Base-by-base conservation (phyloP, 202 grass and related monocot genomes). In the Musa balbisiana region DNA sequence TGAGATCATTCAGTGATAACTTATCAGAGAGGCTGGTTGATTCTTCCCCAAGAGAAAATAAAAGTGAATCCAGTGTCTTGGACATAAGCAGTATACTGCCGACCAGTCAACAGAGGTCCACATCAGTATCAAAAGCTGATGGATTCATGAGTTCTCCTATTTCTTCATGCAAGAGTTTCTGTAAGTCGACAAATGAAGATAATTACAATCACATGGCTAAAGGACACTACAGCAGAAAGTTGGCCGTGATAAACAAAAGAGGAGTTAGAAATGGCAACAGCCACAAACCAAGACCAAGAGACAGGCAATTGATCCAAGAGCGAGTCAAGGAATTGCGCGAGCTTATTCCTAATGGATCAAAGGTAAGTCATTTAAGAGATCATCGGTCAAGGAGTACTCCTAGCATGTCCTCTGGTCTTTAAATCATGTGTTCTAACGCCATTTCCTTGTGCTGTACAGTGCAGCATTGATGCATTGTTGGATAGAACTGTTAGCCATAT, bases 221-320 rank as follows among this genome's bases (percentile, higher is more conserved):
- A 80, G 50, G 71, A 71, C 9, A 19, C 8, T 27, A 17, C 8
- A 20, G 50, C 53, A 24, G 53, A 84, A 84, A 75, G 83, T 87
- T 72, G 56, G 52, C 76, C 55, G 1, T 55, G 12, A 73, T 74
- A 62, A 81, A 73, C 49, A 88, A 88, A 76, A 86, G 80, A 69
- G 65, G 56, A 72, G 16, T 50, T 65, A 64, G 68, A 78, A 89
- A 71, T 55, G 69, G 22, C 14, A 83, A 86, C 52, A 70, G 80
- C 65, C 58, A 83, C 52, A 96, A 62, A 74, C 25, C 55, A 73
- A 89, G 84, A 63, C 92, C 92, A 29, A 96, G 89, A 80, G 87
- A 92, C 76, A 90, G 89, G 43, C 87, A 86, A 69, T 54, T 96
- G 69, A 92, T 96, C 54, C 89, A 96, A 82, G 87, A 92, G 60